Percentiles rank a stretch among this genome's conserved stretches.
These are phyloP conservation scores for Linanthus parryae DNA, from an alignment of 148 eudicot genomes.

Conservation along the genomic window DNA sequence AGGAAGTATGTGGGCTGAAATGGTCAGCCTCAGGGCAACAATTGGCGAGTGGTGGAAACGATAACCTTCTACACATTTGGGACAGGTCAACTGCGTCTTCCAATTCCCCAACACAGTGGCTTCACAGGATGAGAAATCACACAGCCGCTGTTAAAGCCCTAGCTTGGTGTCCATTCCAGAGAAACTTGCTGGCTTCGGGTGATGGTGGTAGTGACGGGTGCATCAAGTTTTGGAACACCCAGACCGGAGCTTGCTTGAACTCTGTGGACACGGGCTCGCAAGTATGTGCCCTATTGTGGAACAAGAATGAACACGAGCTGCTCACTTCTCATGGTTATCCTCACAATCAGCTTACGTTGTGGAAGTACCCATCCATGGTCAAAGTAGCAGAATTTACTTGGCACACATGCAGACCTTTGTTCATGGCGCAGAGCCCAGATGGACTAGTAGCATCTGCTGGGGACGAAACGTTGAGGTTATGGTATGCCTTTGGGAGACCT, in stretches of 20 bases:
- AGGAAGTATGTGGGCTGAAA: conserved; percentile 37
- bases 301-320: conserved; percentile 24
- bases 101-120: conserved; percentile 20
- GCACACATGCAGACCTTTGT: conserved; percentile 25
- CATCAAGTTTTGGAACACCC: conserved; percentile 39
- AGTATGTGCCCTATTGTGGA: conserved; percentile 27
- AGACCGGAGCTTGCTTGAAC: conserved; percentile 34
- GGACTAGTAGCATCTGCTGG: conserved; percentile 88
- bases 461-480: conserved; percentile 67
- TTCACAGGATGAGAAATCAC: conserved; percentile 25
- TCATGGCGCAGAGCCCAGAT: conserved; percentile 59
- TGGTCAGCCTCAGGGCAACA: conserved; percentile 42
- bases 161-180: conserved; percentile 40
- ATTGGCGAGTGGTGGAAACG: conserved; percentile 50
- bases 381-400: conserved; percentile 26
- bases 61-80: conserved; percentile 28
- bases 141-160: conserved; percentile 39
- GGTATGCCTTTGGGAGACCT: conserved; percentile 81
- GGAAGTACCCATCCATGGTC: conserved; percentile 41
- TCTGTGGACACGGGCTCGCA: conserved; percentile 29
- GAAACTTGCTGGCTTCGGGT: conserved; percentile 36
- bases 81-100: conserved; percentile 14
- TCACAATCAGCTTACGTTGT: conserved; percentile 22
- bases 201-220: conserved; percentile 35
- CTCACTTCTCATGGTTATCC: conserved; percentile 28